Conservation (phyloP, 192 early-diverging fungal genomes). For the Helicostylum pulchrum region DNA sequence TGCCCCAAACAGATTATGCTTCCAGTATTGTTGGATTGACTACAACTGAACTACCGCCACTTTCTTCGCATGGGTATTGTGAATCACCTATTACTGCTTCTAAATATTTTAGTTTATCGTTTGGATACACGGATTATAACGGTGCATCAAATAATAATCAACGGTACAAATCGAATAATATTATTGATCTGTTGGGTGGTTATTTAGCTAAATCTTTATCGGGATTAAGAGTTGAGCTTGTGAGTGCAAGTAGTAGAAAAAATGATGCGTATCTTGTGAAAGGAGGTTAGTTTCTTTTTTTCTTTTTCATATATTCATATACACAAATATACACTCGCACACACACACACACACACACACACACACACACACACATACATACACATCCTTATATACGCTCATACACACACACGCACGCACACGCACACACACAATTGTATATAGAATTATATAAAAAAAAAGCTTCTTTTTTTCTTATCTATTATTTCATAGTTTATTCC, state of each 20-base stretch:
- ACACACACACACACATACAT: too few relatives aligned
- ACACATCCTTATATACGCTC: too few relatives aligned
- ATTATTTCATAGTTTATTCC: not conserved
- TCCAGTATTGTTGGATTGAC: conserved; percentile 42
- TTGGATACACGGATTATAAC: conserved; percentile 35
- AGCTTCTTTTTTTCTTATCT: not conserved
- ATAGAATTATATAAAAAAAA: too few relatives aligned
- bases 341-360: too few relatives aligned
- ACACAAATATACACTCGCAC: too few relatives aligned
- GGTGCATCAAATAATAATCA: not conserved
- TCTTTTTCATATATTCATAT: not conserved
- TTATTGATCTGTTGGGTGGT: conserved; percentile 35
- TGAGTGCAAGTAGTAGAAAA: not conserved
- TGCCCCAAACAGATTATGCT: conserved; percentile 51
- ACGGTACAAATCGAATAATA: conserved; percentile 4
- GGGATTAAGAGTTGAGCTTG: conserved; percentile 39
- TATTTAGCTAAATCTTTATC: conserved; percentile 30
- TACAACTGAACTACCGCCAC: conserved; percentile 5
- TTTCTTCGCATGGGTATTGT: conserved; percentile 44
- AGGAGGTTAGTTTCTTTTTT: conserved; percentile 37
- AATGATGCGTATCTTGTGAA: conserved; percentile 35
- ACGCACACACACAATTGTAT: too few relatives aligned
- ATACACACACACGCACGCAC: too few relatives aligned
- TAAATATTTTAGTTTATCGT: conserved; percentile 16
- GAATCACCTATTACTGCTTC: conserved; percentile 29